phyloP scores from a whole-genome alignment of 2,329 filamentous ascomycete genomes.

The Fusarium camptoceras region DNA sequence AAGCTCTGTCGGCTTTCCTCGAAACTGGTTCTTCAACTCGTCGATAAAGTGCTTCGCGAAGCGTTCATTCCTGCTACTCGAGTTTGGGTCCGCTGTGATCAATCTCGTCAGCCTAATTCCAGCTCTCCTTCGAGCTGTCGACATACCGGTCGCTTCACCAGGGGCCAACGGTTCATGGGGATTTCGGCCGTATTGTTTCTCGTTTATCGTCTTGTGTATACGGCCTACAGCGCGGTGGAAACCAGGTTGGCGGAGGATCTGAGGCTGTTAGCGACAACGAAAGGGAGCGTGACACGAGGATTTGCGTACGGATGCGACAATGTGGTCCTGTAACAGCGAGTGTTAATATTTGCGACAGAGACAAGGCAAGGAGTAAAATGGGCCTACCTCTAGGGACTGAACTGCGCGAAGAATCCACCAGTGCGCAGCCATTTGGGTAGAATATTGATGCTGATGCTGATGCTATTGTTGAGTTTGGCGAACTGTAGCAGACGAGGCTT shows the following conservation, averaged over 20 bases:
- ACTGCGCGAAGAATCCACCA: constrained; percentile 52
- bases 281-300: background rate
- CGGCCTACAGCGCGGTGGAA: constrained; percentile 65
- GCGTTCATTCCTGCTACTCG: constrained; percentile 32
- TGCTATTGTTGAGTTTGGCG: background rate
- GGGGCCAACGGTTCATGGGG: constrained; percentile 63
- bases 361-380: fast-evolving
- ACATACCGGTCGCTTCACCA: constrained; percentile 64
- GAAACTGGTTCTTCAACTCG: constrained; percentile 63
- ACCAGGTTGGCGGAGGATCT: constrained; percentile 63
- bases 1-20: constrained; percentile 58
- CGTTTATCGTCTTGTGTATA: constrained; percentile 64
- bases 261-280: constrained; percentile 16
- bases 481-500: background rate
- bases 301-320: constrained; percentile 49
- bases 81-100: constrained; percentile 50
- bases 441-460: background rate
- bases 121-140: background rate
- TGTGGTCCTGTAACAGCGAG: constrained; percentile 46
- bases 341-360: constrained; percentile 19
- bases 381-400: constrained; percentile 50
- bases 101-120: background rate
- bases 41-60: constrained; percentile 63
- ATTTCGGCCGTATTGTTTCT: constrained; percentile 61
- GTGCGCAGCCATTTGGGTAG: constrained; percentile 48